These are phyloP conservation scores for Alternaria sp. DNA, from an alignment of 2,329 filamentous ascomycete genomes.

Conservation along the genomic window DNA sequence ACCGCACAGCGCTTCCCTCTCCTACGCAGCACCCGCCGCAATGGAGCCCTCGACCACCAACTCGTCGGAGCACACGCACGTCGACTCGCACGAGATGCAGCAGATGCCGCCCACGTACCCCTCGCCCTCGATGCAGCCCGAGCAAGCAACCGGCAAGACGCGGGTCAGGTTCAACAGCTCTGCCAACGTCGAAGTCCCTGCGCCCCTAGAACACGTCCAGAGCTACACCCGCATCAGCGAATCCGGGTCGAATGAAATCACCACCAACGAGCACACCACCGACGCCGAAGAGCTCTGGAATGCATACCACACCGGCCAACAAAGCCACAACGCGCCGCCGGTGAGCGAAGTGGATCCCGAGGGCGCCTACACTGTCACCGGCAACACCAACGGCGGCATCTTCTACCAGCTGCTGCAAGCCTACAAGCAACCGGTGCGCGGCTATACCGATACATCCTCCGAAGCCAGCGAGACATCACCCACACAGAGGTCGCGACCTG, in stretches of 20 bases:
- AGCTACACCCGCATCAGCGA: constrained; percentile 23
- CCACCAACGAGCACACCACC: constrained; percentile 19
- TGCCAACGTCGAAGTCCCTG: constrained; percentile 30
- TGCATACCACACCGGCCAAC: constrained; percentile 22
- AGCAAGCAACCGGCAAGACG: constrained; percentile 17
- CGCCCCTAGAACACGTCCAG: constrained; percentile 7
- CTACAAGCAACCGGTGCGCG: constrained; percentile 33
- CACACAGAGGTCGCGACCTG: constrained; percentile 6
- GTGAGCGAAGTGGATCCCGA: constrained; percentile 20
- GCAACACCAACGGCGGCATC: constrained; percentile 37
- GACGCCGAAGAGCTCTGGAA: constrained; percentile 31
- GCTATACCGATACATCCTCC: constrained; percentile 19
- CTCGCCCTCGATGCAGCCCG: constrained; percentile 17
- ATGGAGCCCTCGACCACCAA: constrained; percentile 27
- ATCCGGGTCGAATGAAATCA: constrained; percentile 14
- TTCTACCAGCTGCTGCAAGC: constrained; percentile 43
- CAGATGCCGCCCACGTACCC: constrained; percentile 4
- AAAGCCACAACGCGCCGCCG: constrained; percentile 2
- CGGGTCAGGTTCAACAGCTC: constrained; percentile 40
- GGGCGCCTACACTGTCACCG: constrained; percentile 33
- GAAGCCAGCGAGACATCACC: constrained; percentile 26
- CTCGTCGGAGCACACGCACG: constrained; percentile 15
- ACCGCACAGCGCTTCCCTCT: neutral
- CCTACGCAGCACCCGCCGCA: neutral
- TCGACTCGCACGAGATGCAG: constrained; percentile 19